A percentile compares a stretch with the other conserved stretches of the same genome.
Conservation (phyloP, 495 filamentous ascomycete genomes). For the Xylona heveae region DNA sequence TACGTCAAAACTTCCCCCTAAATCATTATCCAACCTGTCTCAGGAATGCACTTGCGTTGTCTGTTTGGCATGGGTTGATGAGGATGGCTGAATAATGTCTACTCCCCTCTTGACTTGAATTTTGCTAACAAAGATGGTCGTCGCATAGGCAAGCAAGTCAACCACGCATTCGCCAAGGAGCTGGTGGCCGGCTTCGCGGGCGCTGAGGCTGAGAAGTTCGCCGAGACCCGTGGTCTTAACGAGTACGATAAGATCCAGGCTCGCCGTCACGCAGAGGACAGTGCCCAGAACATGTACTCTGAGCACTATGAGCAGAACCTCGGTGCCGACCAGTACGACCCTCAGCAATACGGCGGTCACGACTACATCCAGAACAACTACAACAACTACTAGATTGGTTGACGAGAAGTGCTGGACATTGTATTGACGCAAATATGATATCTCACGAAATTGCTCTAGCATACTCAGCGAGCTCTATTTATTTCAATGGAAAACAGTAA, state of each 20-base stretch:
- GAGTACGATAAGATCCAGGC: constrained; percentile 42
- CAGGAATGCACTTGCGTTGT: neutral
- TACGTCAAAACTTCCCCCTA: constrained; percentile 13
- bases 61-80: neutral
- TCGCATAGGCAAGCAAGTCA: constrained; percentile 38
- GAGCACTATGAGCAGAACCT: constrained; percentile 27
- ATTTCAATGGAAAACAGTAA: too few relatives aligned
- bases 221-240: constrained; percentile 60
- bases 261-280: constrained; percentile 42
- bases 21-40: neutral
- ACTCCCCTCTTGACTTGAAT: neutral
- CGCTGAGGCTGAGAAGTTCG: constrained; percentile 56
- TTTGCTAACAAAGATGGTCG: too few relatives aligned
- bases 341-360: constrained; percentile 16
- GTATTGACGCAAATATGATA: too few relatives aligned
- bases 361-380: too few relatives aligned
- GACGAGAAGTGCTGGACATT: too few relatives aligned
- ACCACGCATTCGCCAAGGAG: constrained; percentile 62
- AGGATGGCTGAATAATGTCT: constrained; percentile 1
- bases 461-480: too few relatives aligned
- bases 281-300: constrained; percentile 40
- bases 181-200: constrained; percentile 46
- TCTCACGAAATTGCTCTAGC: too few relatives aligned
- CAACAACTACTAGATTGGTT: too few relatives aligned
- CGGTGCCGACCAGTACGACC: constrained; percentile 22